Evolutionary conservation across 352 stramenopile genomes (phyloP).

Genomic region (Phytophthora meadii): DNA sequence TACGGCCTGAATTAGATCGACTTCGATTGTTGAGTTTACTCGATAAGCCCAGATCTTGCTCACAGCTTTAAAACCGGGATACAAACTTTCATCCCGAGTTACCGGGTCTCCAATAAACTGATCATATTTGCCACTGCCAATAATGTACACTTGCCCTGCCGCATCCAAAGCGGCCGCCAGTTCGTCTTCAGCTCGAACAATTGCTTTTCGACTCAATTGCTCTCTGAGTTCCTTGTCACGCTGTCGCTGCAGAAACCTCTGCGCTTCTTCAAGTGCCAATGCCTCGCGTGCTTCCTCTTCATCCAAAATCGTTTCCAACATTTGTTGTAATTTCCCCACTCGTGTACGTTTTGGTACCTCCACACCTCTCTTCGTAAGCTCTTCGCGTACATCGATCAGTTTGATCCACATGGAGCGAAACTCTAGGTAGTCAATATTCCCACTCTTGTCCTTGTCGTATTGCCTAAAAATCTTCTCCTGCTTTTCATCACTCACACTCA

Average conservation of each 20-base stretch:
- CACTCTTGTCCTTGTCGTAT: slow-evolving; percentile 92
- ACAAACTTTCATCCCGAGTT: slow-evolving; percentile 58
- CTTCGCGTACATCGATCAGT: slow-evolving; percentile 80
- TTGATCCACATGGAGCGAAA: slow-evolving; percentile 94
- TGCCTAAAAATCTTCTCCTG: slow-evolving; percentile 93
- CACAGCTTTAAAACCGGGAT: slow-evolving; percentile 69
- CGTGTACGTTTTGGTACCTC: slow-evolving; percentile 91
- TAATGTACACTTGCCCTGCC: slow-evolving; percentile 93
- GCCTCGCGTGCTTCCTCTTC: slow-evolving; percentile 90
- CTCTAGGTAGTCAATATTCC: slow-evolving; percentile 93
- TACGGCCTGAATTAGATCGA: neutral
- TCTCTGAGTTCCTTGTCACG: slow-evolving; percentile 68
- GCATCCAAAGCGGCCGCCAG: slow-evolving; percentile 89
- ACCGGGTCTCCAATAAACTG: slow-evolving; percentile 82
- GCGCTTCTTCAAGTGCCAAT: slow-evolving; percentile 78
- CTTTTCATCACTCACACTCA: slow-evolving; percentile 90
- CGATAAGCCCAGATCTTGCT: slow-evolving; percentile 70
- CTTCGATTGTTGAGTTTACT: slow-evolving; percentile 34
- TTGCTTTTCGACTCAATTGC: slow-evolving; percentile 53
- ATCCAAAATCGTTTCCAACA: slow-evolving; percentile 90
- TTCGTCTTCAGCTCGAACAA: slow-evolving; percentile 82
- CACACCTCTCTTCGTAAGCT: slow-evolving; percentile 87
- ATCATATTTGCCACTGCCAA: slow-evolving; percentile 83
- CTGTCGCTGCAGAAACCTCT: slow-evolving; percentile 79
- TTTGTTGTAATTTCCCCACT: slow-evolving; percentile 74